Evolutionary conservation across 257 asterid species (phyloP), one percentile per base, ranked within the genome.

Genomic region (Fraxinus cuspidata): DNA sequence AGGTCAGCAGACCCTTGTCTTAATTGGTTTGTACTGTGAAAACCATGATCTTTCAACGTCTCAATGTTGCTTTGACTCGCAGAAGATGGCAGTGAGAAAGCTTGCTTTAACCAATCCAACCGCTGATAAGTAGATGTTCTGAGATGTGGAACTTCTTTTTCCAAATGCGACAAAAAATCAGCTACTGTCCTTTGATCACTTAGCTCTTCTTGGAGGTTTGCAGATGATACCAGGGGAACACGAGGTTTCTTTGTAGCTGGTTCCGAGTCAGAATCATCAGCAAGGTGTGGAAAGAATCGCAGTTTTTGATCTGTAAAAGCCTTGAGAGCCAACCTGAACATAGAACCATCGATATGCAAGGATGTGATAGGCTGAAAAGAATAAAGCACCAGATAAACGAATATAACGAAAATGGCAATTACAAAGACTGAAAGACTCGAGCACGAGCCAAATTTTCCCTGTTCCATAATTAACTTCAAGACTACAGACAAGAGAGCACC

Each of bases 241-340:
- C 90, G 86, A 29, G 72, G 90, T 85, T 87, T 90, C 87, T 91
- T 95, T 51, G 86, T 37, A 72, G 89, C 85, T 67, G 96, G 70
- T 84, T 89, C 98, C 74, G 34, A 81, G 70, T 74, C 76, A 75
- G 86, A 82, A 84, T 75, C 92, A 74, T 90, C 90, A 47, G 88
- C 90, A 56, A 95, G 92, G 79, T 93, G 98, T 27, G 97, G 97
- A 81, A 95, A 95, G 80, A 91, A 91, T 65, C 91, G 91, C 80
- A 88, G 84, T 77, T 95, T 95, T 86, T 95, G 98, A 86, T 92
- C 97, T 37, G 89, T 88, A 80, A 95, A 95, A 53, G 97, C 98
- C 83, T 90, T 91, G 35, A 95, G 97, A 82, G 99, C 99, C 90
- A 95, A 89, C 84, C 98, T 94, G 90, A 78, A 63, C 32, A 42